A percentile compares a stretch with the other conserved stretches of the same genome.
Conservation (phyloP, 78 protist genomes). For the Abeoforma whisleri region DNA sequence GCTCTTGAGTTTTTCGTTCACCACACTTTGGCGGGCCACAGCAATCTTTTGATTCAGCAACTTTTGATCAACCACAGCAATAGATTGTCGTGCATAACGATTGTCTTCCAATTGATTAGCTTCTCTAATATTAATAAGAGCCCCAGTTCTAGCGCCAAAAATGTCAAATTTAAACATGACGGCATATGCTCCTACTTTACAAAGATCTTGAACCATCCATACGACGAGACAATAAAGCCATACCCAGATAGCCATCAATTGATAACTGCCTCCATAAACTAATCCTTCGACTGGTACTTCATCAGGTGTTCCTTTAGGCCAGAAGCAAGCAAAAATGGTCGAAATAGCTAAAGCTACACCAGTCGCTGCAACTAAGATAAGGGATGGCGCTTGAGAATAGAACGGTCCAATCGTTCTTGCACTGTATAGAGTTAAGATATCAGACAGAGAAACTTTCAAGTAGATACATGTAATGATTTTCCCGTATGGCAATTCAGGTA, state of each 20-base stretch:
- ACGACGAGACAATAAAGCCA: conserved; percentile 27
- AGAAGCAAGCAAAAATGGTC: conserved; percentile 22
- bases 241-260: conserved; percentile 3
- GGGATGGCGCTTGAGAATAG: conserved; percentile 5
- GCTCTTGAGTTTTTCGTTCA: too few species aligned
- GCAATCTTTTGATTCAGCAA: conserved; percentile 11
- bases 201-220: conserved; percentile 17
- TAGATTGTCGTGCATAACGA: conserved; percentile 1
- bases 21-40: too few species aligned
- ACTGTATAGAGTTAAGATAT: conserved; percentile 25
- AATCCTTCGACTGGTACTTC: conserved; percentile 36
- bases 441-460: conserved; percentile 35
- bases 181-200: conserved; percentile 4
- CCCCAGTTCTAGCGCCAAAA: conserved; percentile 23
- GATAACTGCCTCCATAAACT: conserved; percentile 9
- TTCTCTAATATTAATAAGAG: conserved; percentile 1
- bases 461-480: conserved; percentile 25
- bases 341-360: background rate
- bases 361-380: conserved; percentile 6
- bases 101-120: conserved; percentile 3
- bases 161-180: conserved; percentile 7
- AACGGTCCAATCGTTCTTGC: conserved; percentile 29
- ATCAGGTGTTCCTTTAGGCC: conserved; percentile 6
- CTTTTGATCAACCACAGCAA: conserved; percentile 35
- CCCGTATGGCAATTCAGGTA: conserved; percentile 34